phyloP scores from a whole-genome alignment of 148 eudicot genomes.

The Spergularia marina region DNA sequence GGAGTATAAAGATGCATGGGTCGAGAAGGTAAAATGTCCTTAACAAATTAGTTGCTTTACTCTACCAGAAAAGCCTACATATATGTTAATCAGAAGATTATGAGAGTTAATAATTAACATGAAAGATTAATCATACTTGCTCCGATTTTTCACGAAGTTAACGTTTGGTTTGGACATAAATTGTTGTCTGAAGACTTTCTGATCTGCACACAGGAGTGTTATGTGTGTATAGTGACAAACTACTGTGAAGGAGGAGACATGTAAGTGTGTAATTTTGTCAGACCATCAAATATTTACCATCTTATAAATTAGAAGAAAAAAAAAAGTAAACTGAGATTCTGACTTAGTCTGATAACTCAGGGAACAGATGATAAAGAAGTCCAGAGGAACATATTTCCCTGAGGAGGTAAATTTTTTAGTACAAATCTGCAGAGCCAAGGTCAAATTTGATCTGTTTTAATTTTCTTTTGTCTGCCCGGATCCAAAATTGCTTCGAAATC shows the following conservation, averaged over 20 bases:
- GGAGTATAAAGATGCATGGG: slow-evolving; percentile 77
- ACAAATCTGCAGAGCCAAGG: too few relatives aligned
- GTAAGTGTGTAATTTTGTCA: slow-evolving; percentile 42
- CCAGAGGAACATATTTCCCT: slow-evolving; percentile 73
- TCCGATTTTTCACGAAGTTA: too few relatives aligned
- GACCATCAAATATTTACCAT: neutral
- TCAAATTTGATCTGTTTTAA: too few relatives aligned
- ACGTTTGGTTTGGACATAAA: neutral
- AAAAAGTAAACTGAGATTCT: neutral
- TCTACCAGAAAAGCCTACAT: too few relatives aligned
- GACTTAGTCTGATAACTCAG: slow-evolving; percentile 34
- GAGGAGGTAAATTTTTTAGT: slow-evolving; percentile 64
- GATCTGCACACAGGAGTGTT: slow-evolving; percentile 43
- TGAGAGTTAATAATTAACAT: neutral
- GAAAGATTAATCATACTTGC: too few relatives aligned
- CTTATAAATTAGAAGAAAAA: neutral
- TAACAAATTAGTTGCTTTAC: neutral
- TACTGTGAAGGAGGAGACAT: slow-evolving; percentile 97
- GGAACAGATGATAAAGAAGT: slow-evolving; percentile 60
- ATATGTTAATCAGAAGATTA: neutral
- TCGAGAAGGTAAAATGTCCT: slow-evolving; percentile 52
- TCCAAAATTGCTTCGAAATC: too few relatives aligned
- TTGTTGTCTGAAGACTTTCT: neutral
- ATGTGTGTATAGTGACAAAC: slow-evolving; percentile 74
- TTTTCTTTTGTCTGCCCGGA: too few relatives aligned